Base-by-base conservation (phyloP, 768 basidiomycete genomes). In the Russula brevipes region DNA sequence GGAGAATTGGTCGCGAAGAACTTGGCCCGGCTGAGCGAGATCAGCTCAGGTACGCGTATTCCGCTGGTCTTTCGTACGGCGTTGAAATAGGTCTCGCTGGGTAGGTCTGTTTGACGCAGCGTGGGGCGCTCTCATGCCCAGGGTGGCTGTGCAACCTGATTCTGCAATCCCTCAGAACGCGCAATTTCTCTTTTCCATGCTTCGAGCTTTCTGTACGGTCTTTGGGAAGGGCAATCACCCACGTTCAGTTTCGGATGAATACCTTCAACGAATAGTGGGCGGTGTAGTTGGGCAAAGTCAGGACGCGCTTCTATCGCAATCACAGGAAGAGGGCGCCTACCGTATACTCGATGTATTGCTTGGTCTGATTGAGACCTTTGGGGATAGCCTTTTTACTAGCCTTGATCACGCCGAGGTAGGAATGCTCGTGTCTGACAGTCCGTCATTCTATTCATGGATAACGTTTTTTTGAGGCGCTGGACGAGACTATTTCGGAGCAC, bases 331-430 rank as follows among this genome's bases (percentile, higher is more conserved):
- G 35, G 64, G 46, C 4, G 19, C 67, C 9, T 60, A 72, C 14
- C 61, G 46, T 14, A 62, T 60, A 17, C 61, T 73, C 1, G 54
- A 51, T 17, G 67, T 70, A 33, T 70, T 85, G 35, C 74, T 80
- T 14, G 74, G 73, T 44, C 72, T 87, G 39, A 67, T 89, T 46
- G 75, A 79, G 10, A 74, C 77, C 5, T 88, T 89, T 63, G 81
- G 81, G 2, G 72, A 76, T 7, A 72, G 75, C 0, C 68, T 89
- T 14, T 86, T 86, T 61, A 63, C 73, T 1, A 77, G 85, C 45
- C 66, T 42, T 5, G 64, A 69, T 6, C 76, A 85, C 50, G 69
- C 80, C 5, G 66, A 76, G 70, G 86, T 86, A 67, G 47, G 78
- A 72, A 31, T 3, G 14, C 47, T 17, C 38, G 4, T 30, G 16